Evolutionary conservation across 169 alveolate genomes (phyloP), one percentile per base, ranked within the genome.

Genomic region (Cytauxzoon felis): DNA sequence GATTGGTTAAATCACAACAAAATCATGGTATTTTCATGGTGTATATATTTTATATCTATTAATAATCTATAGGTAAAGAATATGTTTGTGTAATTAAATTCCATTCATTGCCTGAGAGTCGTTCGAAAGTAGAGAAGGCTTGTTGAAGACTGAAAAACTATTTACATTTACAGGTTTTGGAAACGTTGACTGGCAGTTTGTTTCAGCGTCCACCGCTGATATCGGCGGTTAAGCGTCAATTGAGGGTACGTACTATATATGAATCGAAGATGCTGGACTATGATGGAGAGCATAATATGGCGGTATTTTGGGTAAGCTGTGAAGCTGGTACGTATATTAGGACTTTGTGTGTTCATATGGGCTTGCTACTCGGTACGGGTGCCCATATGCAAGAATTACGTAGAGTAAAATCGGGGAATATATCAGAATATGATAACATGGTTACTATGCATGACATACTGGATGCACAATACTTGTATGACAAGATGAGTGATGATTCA

Each of bases 371-470:
- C 49, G 99, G 99, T 49, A 93, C 92, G 45, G 99, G 99, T 8
- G 99, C 99, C 8, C 99, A 98, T 84, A 98, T 98, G 99, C 98
- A 96, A 89, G 99, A 98, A 87, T 93, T 98, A 47, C 91, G 99
- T 76, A 91, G 99, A 68, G 99, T 96, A 16, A 87, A 98, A 63
- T 93, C 98, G 11, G 99, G 99, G 6, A 89, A 93, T 64, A 88
- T 96, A 72, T 91, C 95, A 38, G 99, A 98, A 81, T 94, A 96
- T 78, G 96, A 95, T 45, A 93, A 96, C 73, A 87, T 98, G 96
- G 97, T 94, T 38, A 96, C 99, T 23, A 93, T 98, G 98, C 99
- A 98, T 82, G 99, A 98, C 81, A 96, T 98, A 47, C 91, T 95
- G 56, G 99, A 98, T 86, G 99, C 99, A 30, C 96, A 94, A 85